These are phyloP conservation scores for Fusarium guadeloupense DNA, from an alignment of 2,329 filamentous ascomycete genomes.

Conservation along the genomic window DNA sequence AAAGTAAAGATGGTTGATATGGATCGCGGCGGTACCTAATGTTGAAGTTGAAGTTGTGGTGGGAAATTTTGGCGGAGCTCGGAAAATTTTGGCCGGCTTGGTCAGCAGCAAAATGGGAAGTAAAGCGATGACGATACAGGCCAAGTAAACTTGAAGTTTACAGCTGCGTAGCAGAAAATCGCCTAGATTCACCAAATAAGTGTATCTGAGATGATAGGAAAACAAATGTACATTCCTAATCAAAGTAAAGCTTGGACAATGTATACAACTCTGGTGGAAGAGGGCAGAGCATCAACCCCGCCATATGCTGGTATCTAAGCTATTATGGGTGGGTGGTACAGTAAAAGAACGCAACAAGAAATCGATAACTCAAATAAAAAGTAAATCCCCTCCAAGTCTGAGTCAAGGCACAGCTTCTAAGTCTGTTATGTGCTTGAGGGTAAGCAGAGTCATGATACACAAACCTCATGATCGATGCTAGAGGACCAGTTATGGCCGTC, in stretches of 20 bases:
- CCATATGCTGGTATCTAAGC: no score
- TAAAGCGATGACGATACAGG: not conserved
- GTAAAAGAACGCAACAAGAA: no score
- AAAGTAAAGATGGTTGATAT: constrained; percentile 9
- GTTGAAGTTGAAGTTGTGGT: constrained; percentile 28
- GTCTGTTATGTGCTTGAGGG: no score
- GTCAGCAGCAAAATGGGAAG: constrained; percentile 32
- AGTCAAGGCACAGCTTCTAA: no score
- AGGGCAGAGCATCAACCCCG: not conserved
- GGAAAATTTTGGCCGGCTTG: constrained; percentile 44
- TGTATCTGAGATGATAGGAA: not conserved
- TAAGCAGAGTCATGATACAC: no score
- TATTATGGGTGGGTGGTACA: no score
- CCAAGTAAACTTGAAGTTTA: not conserved
- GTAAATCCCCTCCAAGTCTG: no score
- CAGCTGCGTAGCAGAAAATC: not conserved
- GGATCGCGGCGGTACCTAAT: constrained; percentile 4
- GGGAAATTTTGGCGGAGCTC: constrained; percentile 35
- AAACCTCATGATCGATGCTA: no score
- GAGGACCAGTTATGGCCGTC: no score
- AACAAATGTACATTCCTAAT: not conserved
- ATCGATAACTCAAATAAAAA: no score
- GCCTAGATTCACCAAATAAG: not conserved
- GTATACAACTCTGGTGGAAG: not conserved
- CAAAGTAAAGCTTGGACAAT: not conserved